A percentile compares a stretch with the other conserved stretches of the same genome.
Evolutionary conservation across 1,284 basidiomycete species (phyloP).

Genomic region (Moesziomyces parantarcticus): DNA sequence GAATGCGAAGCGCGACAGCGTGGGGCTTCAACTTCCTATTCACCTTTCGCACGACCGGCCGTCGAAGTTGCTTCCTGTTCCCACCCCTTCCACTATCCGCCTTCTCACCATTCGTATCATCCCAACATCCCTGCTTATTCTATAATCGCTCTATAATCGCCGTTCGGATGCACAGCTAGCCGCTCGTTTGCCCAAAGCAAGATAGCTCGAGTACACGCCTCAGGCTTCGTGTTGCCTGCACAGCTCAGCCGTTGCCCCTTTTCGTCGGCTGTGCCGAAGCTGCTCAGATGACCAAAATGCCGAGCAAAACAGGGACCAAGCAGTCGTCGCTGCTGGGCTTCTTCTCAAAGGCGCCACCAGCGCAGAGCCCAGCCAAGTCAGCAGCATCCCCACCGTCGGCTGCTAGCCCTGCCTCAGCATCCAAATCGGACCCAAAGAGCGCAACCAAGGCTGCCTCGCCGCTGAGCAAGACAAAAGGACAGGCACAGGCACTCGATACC

Average conservation of each 20-base stretch:
- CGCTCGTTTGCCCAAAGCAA: neutral
- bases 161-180: neutral
- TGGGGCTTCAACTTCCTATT: neutral
- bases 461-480: conserved; percentile 5
- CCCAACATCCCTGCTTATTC: neutral
- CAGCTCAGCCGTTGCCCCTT: too few species aligned
- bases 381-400: conserved; percentile 10
- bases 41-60: too few species aligned
- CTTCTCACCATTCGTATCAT: too few species aligned
- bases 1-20: neutral
- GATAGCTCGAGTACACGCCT: neutral
- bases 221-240: neutral
- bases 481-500: conserved; percentile 31
- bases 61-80: neutral
- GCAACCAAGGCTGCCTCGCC: conserved; percentile 9
- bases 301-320: conserved; percentile 32
- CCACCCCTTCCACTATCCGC: neutral
- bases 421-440: conserved; percentile 8
- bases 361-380: conserved; percentile 17
- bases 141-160: too few species aligned
- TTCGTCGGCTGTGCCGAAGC: neutral
- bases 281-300: conserved; percentile 8
- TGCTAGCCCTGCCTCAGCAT: neutral
- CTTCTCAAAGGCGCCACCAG: conserved; percentile 44
- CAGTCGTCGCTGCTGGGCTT: conserved; percentile 56